Percentiles rank a stretch among this genome's conserved stretches.
These are phyloP conservation scores for Cardamine occulta DNA, from an alignment of 345 rosid genomes.

Conservation along the genomic window DNA sequence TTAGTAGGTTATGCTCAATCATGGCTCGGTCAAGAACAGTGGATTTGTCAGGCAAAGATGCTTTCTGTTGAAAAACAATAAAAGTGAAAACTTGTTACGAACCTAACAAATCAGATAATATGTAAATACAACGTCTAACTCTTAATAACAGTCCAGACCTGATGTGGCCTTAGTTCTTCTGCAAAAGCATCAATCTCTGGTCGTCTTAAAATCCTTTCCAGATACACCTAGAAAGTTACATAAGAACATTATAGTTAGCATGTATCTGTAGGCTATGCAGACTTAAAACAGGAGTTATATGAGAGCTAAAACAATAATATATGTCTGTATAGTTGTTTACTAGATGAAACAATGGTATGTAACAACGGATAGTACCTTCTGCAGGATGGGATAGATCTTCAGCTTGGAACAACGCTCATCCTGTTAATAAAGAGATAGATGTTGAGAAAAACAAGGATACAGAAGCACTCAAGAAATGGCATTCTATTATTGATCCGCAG, in stretches of 20 bases:
- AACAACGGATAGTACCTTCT: conserved; percentile 61
- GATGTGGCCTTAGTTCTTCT: conserved; percentile 91
- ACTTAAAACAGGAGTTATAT: conserved; percentile 3
- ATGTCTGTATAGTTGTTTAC: background rate
- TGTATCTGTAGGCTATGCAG: conserved; percentile 18
- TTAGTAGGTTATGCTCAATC: conserved; percentile 97
- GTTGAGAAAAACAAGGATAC: conserved; percentile 1
- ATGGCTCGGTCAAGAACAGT: conserved; percentile 95
- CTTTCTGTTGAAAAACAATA: conserved; percentile 66
- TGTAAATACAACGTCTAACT: conserved; percentile 20
- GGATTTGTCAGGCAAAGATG: conserved; percentile 88
- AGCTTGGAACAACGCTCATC: conserved; percentile 96
- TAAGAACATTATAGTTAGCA: conserved; percentile 1
- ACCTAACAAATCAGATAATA: background rate
- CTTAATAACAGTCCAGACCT: conserved; percentile 52
- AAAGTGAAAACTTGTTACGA: conserved; percentile 7
- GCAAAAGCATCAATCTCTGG: conserved; percentile 97
- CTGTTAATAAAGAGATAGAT: conserved; percentile 48
- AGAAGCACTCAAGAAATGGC: conserved; percentile 2
- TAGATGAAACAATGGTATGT: conserved; percentile 17
- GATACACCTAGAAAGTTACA: conserved; percentile 69
- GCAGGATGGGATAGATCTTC: conserved; percentile 92
- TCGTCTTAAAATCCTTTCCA: conserved; percentile 90
- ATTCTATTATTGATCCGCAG: background rate
- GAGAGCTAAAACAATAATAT: conserved; percentile 14